Percentiles rank a stretch among this genome's conserved stretches.
These are phyloP conservation scores for Malus hybrid DNA, from an alignment of 331 rosid species.

Conservation along the genomic window DNA sequence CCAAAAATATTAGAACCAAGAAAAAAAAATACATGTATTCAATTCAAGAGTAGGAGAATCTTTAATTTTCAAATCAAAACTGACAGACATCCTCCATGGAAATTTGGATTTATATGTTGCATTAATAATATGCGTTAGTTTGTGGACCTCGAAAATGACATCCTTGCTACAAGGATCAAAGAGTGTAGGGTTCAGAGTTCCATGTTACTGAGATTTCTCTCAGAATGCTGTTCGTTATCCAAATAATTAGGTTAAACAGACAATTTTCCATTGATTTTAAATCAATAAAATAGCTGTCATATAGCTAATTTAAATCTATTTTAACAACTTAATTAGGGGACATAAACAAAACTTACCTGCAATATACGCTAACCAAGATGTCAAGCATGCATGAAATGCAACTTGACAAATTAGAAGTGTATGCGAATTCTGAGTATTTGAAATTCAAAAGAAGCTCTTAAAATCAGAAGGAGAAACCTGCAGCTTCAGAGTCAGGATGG, in stretches of 20 bases:
- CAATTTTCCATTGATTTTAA: not conserved
- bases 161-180: constrained; percentile 24
- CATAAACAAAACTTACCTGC: constrained; percentile 9
- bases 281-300: not conserved
- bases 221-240: constrained; percentile 9
- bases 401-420: constrained; percentile 42
- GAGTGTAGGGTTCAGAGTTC: constrained; percentile 13
- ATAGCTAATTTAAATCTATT: not conserved
- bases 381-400: too few species aligned
- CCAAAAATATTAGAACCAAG: constrained; percentile 21
- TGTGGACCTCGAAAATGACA: constrained; percentile 32
- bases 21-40: constrained; percentile 1
- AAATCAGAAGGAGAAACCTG: not conserved
- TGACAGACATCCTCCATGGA: constrained; percentile 71
- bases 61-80: constrained; percentile 34
- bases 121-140: constrained; percentile 18
- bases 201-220: constrained; percentile 30
- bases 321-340: not conserved
- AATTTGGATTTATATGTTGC: constrained; percentile 24
- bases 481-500: not conserved
- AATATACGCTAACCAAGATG: constrained; percentile 8
- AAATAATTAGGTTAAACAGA: constrained; percentile 21
- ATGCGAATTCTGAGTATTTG: constrained; percentile 9
- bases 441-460: constrained; percentile 21
- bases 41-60: constrained; percentile 18